These are phyloP conservation scores for Cryphonectria parasitica DNA, from an alignment of 2,329 filamentous ascomycete genomes.

Conservation along the genomic window DNA sequence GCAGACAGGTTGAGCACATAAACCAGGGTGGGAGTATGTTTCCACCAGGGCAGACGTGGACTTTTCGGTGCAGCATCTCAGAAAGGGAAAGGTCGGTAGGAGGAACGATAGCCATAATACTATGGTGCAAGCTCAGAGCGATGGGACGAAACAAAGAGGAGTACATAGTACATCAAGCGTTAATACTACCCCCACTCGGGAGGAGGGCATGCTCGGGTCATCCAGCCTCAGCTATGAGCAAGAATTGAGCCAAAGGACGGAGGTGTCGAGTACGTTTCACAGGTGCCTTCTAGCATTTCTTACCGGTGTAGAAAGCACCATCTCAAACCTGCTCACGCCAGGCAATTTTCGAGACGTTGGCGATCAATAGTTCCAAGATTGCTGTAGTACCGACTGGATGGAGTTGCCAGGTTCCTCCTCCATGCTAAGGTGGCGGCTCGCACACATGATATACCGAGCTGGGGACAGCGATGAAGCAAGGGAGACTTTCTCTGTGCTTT, in stretches of 20 bases:
- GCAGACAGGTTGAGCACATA: conserved; percentile 7
- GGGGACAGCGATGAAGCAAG: neutral
- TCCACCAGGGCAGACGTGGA: neutral
- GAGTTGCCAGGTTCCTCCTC: neutral
- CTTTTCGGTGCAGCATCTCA: conserved; percentile 17
- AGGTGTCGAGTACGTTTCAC: conserved; percentile 5
- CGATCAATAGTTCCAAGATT: neutral
- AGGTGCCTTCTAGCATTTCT: neutral
- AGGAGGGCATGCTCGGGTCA: neutral
- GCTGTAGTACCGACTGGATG: neutral
- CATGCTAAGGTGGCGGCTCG: neutral
- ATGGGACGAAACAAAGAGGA: neutral
- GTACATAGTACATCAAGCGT: neutral
- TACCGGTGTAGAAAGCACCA: neutral
- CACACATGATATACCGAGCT: neutral
- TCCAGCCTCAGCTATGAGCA: neutral
- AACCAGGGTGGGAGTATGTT: neutral
- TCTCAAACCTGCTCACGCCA: conserved; percentile 8
- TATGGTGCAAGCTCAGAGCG: neutral
- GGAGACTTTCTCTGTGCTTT: neutral
- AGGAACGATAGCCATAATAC: neutral
- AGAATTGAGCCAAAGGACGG: neutral
- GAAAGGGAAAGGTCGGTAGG: neutral
- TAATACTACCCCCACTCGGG: neutral
- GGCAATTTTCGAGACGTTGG: neutral